These are phyloP conservation scores for Fusarium pseudoanthophilum DNA, from an alignment of 2,329 filamentous ascomycete genomes.

Conservation along the genomic window DNA sequence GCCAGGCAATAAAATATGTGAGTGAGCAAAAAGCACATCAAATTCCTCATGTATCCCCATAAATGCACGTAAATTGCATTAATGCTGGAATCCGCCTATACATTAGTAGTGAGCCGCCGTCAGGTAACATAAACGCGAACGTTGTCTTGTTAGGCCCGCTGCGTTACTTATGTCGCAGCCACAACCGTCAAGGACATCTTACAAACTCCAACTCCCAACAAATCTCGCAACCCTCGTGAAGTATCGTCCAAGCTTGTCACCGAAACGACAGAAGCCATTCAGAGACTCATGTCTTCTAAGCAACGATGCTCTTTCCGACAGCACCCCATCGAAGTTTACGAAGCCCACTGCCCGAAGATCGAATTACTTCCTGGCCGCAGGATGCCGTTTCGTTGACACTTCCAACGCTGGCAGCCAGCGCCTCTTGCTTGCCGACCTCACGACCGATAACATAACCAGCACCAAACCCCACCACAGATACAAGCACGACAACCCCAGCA, in stretches of 20 bases:
- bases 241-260: neutral
- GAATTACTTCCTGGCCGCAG: conserved; percentile 65
- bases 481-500: conserved; percentile 73
- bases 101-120: conserved; percentile 15
- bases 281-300: conserved; percentile 44
- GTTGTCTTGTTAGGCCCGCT: conserved; percentile 19
- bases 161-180: conserved; percentile 34
- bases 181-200: conserved; percentile 10
- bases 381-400: conserved; percentile 59
- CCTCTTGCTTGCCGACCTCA: conserved; percentile 72
- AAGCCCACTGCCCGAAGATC: conserved; percentile 62
- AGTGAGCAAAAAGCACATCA: conserved; percentile 4
- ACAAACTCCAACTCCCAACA: neutral
- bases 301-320: conserved; percentile 62
- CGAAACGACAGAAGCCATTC: neutral
- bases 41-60: conserved; percentile 27
- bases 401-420: conserved; percentile 53
- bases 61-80: conserved; percentile 20
- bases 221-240: conserved; percentile 1
- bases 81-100: conserved; percentile 13
- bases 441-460: conserved; percentile 75
- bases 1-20: conserved; percentile 5
- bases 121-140: conserved; percentile 28
- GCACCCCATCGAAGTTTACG: conserved; percentile 65
- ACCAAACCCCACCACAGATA: conserved; percentile 75